A percentile compares a stretch with the other conserved stretches of the same genome.
phyloP scores from a whole-genome alignment of 176 grass and related monocot genomes.

The Cenchrus fungigraminus region DNA sequence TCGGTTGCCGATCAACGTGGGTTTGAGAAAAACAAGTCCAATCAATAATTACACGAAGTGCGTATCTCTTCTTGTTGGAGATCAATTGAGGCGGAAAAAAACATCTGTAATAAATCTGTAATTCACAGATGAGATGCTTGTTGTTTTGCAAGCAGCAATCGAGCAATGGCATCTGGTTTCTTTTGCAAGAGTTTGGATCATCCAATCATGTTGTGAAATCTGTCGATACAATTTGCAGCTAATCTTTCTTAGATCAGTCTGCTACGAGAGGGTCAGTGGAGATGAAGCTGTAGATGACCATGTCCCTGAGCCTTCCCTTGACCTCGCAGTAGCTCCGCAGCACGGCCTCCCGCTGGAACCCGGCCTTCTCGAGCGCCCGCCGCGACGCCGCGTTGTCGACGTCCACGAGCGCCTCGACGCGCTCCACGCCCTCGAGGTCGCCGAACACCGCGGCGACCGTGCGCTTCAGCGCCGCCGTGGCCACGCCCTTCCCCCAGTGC shows the following conservation, averaged over 20 bases:
- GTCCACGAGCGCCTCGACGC: constrained; percentile 78
- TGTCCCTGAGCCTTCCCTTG: constrained; percentile 51
- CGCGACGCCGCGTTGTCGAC: constrained; percentile 51
- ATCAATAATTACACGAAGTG: constrained; percentile 24
- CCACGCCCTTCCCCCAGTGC: constrained; percentile 63
- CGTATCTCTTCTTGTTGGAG: constrained; percentile 17
- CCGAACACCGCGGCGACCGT: constrained; percentile 34
- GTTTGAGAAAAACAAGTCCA: not conserved
- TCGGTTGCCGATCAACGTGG: not conserved
- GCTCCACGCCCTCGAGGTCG: constrained; percentile 67
- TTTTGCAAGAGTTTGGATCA: not conserved
- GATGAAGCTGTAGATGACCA: constrained; percentile 76
- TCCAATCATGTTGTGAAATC: not conserved
- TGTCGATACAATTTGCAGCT: not conserved
- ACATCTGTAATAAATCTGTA: constrained; percentile 20
- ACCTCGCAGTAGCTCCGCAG: constrained; percentile 59
- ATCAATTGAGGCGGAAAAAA: not conserved
- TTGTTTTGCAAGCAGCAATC: constrained; percentile 29
- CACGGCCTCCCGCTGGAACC: constrained; percentile 74
- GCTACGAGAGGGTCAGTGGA: constrained; percentile 46
- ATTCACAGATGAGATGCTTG: constrained; percentile 25
- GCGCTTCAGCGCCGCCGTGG: constrained; percentile 55
- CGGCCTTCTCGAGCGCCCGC: constrained; percentile 68
- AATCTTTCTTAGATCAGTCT: not conserved
- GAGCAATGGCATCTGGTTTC: constrained; percentile 25